A percentile compares a stretch with the other conserved stretches of the same genome.
Evolutionary conservation across 441 rosid genomes (phyloP).

Genomic region (Manihot esculenta): DNA sequence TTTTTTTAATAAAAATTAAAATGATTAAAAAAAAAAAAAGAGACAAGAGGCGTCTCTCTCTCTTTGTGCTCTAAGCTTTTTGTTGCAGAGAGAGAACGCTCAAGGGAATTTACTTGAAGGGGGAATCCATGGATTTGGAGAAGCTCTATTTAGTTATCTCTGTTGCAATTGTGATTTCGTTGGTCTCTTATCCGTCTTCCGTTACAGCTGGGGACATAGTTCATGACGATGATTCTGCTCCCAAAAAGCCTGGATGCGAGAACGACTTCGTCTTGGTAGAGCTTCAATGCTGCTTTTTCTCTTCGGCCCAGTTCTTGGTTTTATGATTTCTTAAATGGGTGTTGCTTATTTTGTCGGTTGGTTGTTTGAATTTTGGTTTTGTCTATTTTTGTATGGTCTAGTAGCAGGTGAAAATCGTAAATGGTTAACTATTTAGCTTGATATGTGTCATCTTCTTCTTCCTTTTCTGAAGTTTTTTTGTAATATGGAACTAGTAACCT

Average conservation of each 20-base stretch:
- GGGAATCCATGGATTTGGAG: slow-evolving; percentile 58
- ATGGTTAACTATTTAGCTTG: neutral
- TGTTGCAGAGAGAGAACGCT: slow-evolving; percentile 29
- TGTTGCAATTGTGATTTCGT: slow-evolving; percentile 40
- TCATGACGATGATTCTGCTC: slow-evolving; percentile 81
- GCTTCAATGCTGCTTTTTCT: slow-evolving; percentile 10
- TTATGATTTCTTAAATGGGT: slow-evolving; percentile 31
- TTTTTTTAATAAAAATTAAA: neutral
- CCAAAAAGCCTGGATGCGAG: slow-evolving; percentile 97
- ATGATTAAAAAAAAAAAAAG: neutral
- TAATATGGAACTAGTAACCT: slow-evolving; percentile 12
- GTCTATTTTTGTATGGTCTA: slow-evolving; percentile 14
- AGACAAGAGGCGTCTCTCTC: slow-evolving; percentile 4
- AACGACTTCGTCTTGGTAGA: slow-evolving; percentile 94
- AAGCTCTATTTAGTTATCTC: slow-evolving; percentile 36
- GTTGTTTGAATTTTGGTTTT: slow-evolving; percentile 10
- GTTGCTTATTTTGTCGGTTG: slow-evolving; percentile 23
- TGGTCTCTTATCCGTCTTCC: slow-evolving; percentile 41
- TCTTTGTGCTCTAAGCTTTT: slow-evolving; percentile 17
- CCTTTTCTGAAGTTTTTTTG: neutral
- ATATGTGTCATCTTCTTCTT: neutral
- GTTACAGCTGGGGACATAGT: slow-evolving; percentile 86
- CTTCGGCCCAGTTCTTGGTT: slow-evolving; percentile 27
- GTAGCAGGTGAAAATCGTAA: slow-evolving; percentile 1
- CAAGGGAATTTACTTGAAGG: slow-evolving; percentile 25